A percentile compares a stretch with the other conserved stretches of the same genome.
Conservation (phyloP, 2,329 filamentous ascomycete genomes). For the Fusarium poae region DNA sequence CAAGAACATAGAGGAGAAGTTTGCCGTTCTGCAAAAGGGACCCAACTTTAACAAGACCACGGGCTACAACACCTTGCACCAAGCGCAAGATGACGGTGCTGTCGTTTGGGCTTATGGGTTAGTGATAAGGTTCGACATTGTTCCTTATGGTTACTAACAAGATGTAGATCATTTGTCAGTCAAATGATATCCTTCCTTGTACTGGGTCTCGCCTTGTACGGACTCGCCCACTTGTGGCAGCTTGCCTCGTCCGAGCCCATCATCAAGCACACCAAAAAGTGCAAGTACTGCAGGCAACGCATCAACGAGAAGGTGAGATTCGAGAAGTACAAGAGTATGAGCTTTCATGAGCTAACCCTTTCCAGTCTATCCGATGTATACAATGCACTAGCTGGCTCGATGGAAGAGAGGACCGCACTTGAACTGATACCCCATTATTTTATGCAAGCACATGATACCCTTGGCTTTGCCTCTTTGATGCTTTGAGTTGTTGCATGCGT, state of each 20-base stretch:
- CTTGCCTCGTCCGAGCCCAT: conserved; percentile 73
- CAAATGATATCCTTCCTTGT: conserved; percentile 75
- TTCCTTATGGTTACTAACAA: background rate
- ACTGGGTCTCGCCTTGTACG: conserved; percentile 74
- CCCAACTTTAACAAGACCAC: conserved; percentile 63
- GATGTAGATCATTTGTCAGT: conserved; percentile 68
- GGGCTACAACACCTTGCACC: conserved; percentile 77
- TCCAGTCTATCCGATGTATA: conserved; percentile 60
- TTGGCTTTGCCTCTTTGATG: background rate
- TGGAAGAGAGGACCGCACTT: conserved; percentile 59
- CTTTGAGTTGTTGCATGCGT: background rate
- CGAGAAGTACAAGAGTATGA: no score
- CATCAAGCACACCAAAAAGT: conserved; percentile 77
- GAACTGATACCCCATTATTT: background rate
- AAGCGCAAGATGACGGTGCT: conserved; percentile 78
- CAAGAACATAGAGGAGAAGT: conserved; percentile 80
- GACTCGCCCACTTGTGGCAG: conserved; percentile 73
- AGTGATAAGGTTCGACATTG: conserved; percentile 19
- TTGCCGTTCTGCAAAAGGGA: conserved; percentile 72
- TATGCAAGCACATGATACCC: conserved; percentile 26
- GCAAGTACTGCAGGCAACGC: conserved; percentile 73
- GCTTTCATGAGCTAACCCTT: conserved; percentile 13
- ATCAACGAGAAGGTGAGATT: conserved; percentile 71
- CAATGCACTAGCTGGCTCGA: conserved; percentile 67
- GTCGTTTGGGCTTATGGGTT: conserved; percentile 79